Base-by-base conservation (phyloP, 2,329 filamentous ascomycete species). In the Aspergillus spinulosporus region DNA sequence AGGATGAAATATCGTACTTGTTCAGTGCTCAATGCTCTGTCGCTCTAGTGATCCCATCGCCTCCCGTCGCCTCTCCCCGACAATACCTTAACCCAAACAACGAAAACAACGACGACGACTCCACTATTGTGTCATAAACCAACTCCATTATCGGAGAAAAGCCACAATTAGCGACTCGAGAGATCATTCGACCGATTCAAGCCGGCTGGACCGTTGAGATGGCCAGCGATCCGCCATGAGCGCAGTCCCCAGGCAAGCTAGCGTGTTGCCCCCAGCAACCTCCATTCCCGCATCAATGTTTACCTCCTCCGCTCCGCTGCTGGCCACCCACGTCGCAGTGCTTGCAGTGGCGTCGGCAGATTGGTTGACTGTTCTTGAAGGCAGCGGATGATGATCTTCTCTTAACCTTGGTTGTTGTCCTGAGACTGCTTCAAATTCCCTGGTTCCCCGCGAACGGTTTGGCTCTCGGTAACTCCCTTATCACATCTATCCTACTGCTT, bases 201-300 rank as follows among this genome's bases (percentile, higher is more conserved):
- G 15, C 5, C 21, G 12, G 39, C 14, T 42, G 26, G 28, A 39
- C 43, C 34, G 52, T 21, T 21, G 48, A 37, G 46, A 49, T 40
- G 45, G 49, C 51, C 48, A 39, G 34, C 36, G 52, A 48, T 51
- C 54, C 57, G 57, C 9, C 34, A 12, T 9, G 34, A 12, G 34
- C 34, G 34, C 58, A 62, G 62, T 56, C 66, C 66, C 52, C 65
- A 61, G 61, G 34, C 34, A 56, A 59, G 52, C 57, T 54, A 57
- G 40, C 34, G 43, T 49, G 69, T 72, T 72, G 68, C 69, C 69
- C 67, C 61, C 60, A 59, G 66, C 69, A 71, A 71, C 69, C 54
- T 52, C 57, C 44, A 58, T 60, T 54, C 57, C 62, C 62, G 63
- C 63, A 67, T 61, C 56, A 21, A 60, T 72, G 69, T 72, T 72